Conservation (phyloP, 2,329 filamentous ascomycete species). For the Leptographium procerum region DNA sequence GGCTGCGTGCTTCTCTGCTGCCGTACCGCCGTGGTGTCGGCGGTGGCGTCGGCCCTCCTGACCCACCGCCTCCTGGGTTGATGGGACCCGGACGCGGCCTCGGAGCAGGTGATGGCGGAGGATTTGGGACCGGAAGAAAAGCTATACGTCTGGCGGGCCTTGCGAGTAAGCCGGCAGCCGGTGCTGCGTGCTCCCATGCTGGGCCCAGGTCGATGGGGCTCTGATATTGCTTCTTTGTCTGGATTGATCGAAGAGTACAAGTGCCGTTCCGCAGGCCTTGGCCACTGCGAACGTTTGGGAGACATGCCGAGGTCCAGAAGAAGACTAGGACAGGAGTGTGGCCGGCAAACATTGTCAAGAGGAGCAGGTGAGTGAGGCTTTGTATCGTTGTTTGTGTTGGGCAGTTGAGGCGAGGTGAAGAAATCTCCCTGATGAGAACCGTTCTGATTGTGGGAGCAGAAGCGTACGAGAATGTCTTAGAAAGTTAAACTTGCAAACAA, state of each 20-base stretch:
- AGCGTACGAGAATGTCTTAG: background rate
- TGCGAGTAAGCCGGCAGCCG: background rate
- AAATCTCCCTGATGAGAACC: background rate
- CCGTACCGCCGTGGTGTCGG: constrained; percentile 5
- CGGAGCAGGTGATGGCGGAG: constrained; percentile 5
- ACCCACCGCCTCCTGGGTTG: constrained; percentile 9
- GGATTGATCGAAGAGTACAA: background rate
- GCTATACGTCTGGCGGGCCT: background rate
- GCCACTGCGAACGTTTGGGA: background rate
- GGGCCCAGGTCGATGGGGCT: background rate
- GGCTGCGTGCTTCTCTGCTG: background rate
- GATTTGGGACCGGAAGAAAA: background rate
- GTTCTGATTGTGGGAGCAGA: background rate
- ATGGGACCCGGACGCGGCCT: constrained; percentile 9
- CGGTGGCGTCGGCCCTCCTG: constrained; percentile 10
- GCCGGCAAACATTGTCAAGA: background rate
- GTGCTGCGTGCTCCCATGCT: too few relatives aligned
- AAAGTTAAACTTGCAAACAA: background rate
- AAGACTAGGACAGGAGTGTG: background rate
- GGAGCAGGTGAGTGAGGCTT: background rate
- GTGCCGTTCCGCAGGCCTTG: background rate
- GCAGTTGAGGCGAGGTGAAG: background rate
- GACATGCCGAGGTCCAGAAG: background rate
- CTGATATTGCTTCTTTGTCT: background rate
- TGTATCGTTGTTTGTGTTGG: background rate